Percentiles rank a stretch among this genome's conserved stretches.
Conservation (phyloP, 2,329 filamentous ascomycete genomes). For the Akanthomyces uredinophilus region DNA sequence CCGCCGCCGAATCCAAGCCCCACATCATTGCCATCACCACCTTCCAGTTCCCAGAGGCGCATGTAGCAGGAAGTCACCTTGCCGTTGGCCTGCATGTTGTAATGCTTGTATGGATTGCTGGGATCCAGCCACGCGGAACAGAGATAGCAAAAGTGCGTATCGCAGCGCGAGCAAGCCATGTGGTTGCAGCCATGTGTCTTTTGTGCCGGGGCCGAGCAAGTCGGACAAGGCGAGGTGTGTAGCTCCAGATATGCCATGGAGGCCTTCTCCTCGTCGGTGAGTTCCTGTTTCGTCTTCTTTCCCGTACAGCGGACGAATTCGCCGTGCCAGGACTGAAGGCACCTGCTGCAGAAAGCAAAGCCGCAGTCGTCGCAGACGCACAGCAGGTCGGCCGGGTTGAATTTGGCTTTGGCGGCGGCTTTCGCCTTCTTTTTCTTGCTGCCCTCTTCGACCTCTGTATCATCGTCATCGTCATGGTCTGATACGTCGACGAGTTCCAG, state of each 20-base stretch:
- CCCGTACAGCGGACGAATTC: constrained; percentile 68
- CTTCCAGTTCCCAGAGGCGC: constrained; percentile 85
- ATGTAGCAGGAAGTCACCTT: constrained; percentile 66
- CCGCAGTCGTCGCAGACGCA: constrained; percentile 83
- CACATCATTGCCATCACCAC: constrained; percentile 62
- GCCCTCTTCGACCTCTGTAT: constrained; percentile 36
- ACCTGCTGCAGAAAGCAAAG: constrained; percentile 78
- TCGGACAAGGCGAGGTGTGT: constrained; percentile 84
- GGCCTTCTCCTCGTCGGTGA: constrained; percentile 79
- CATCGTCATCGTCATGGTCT: constrained; percentile 46
- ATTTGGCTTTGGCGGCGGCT: constrained; percentile 24
- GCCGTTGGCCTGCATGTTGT: constrained; percentile 59
- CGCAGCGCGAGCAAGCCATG: constrained; percentile 89
- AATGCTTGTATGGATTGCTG: constrained; percentile 81
- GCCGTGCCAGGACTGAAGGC: constrained; percentile 82
- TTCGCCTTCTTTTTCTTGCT: constrained; percentile 21
- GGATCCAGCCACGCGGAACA: constrained; percentile 83
- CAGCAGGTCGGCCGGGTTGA: constrained; percentile 57
- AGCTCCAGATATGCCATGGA: constrained; percentile 76
- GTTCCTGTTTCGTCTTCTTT: constrained; percentile 60
- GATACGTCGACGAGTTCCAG: constrained; percentile 55
- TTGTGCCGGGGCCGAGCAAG: constrained; percentile 76
- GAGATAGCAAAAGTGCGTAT: constrained; percentile 91
- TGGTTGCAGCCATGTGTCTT: constrained; percentile 96
- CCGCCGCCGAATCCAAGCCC: constrained; percentile 41